These are phyloP conservation scores for Pigoraptor vietnamica DNA, from an alignment of 78 protist species.

Conservation along the genomic window DNA sequence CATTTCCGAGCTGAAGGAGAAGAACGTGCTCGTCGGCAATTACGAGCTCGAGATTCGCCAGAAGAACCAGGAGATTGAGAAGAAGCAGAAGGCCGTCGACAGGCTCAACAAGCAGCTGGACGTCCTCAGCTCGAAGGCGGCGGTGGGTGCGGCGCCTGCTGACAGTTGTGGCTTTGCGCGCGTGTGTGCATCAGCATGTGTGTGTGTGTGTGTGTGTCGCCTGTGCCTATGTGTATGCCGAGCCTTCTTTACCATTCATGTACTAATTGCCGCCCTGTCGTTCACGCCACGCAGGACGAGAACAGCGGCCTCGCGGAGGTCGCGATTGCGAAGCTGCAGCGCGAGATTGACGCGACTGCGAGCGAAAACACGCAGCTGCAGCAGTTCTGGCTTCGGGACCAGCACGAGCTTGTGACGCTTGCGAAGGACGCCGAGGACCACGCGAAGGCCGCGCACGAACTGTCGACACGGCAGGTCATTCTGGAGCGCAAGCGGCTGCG, in stretches of 20 bases:
- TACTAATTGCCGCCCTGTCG: too few relatives aligned
- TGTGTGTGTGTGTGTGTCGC: too few relatives aligned
- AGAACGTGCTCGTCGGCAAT: constrained; percentile 23
- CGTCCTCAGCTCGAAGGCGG: constrained; percentile 7
- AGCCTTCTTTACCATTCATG: too few relatives aligned
- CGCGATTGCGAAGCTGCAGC: constrained; percentile 23
- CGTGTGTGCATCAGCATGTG: too few relatives aligned
- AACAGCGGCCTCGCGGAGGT: constrained; percentile 58
- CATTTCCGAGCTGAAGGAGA: constrained; percentile 15
- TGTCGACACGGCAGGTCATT: neutral
- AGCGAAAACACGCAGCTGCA: constrained; percentile 11
- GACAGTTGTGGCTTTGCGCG: too few relatives aligned
- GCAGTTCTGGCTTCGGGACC: constrained; percentile 27
- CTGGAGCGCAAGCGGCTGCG: constrained; percentile 1
- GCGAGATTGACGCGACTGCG: neutral
- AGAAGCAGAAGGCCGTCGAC: constrained; percentile 51
- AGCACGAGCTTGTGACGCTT: constrained; percentile 33
- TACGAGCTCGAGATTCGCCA: constrained; percentile 46
- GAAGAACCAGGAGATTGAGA: constrained; percentile 34
- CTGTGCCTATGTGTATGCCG: too few relatives aligned
- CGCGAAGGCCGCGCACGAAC: neutral
- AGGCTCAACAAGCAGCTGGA: constrained; percentile 38
- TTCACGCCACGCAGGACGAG: constrained; percentile 5
- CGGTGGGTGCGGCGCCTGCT: too few relatives aligned
- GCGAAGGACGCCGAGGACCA: neutral